Percentiles rank a stretch among this genome's conserved stretches.
phyloP scores from a whole-genome alignment of 768 basidiomycete species.

The Chlorophyllum brunneum region DNA sequence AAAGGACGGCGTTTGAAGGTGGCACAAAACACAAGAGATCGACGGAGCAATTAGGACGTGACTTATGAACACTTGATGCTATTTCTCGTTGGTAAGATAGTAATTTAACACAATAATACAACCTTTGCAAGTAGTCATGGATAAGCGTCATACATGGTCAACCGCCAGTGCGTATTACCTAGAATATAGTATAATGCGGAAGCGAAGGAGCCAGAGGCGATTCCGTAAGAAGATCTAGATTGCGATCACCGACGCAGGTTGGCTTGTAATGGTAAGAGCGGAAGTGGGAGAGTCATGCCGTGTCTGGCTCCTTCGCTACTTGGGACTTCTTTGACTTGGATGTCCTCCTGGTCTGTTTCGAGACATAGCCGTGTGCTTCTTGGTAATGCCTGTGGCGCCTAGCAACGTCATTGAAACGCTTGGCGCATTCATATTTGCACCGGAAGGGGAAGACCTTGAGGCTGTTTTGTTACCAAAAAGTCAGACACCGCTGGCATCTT shows the following conservation, averaged over 20 bases:
- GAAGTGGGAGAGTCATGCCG: background rate
- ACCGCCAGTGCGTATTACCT: background rate
- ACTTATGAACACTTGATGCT: background rate
- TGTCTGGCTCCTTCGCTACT: background rate
- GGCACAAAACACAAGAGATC: too few relatives aligned
- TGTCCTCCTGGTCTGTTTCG: slow-evolving; percentile 10
- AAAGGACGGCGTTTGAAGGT: too few relatives aligned
- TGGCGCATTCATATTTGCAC: slow-evolving; percentile 40
- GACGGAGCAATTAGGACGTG: background rate
- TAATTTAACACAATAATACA: background rate
- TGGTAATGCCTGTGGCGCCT: slow-evolving; percentile 46
- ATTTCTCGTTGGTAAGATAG: background rate
- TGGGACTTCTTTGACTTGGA: background rate
- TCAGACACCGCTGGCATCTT: background rate
- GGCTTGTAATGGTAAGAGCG: slow-evolving; percentile 5
- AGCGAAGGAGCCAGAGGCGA: background rate
- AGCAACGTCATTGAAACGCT: slow-evolving; percentile 62
- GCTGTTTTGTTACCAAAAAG: slow-evolving; percentile 26
- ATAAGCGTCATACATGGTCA: slow-evolving; percentile 1
- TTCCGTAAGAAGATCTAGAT: background rate
- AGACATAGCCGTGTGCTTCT: slow-evolving; percentile 8
- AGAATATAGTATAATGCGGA: background rate
- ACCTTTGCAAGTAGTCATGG: background rate
- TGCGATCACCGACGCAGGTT: too few relatives aligned
- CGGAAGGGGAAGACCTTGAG: slow-evolving; percentile 54